Conservation (phyloP, 2,329 filamentous ascomycete genomes). For the Fusarium mexicanum region DNA sequence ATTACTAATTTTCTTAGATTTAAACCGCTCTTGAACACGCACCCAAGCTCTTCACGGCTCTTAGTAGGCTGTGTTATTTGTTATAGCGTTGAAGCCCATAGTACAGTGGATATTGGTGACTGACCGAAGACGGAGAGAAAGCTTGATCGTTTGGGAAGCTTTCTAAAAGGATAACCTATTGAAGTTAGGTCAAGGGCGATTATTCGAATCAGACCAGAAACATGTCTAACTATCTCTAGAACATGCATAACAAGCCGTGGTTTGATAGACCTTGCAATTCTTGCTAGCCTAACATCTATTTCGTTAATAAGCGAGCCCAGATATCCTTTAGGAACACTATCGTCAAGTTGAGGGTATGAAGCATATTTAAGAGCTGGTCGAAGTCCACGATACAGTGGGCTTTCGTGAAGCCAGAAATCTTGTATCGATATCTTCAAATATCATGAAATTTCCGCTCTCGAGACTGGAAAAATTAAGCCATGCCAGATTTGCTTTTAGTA, state of each 20-base stretch:
- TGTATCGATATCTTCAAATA: too few species aligned
- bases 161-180: not conserved
- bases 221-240: not conserved
- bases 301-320: not conserved
- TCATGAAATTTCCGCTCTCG: too few species aligned
- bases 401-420: too few species aligned
- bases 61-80: not conserved
- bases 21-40: too few species aligned
- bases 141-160: not conserved
- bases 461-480: too few species aligned
- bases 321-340: not conserved
- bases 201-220: not conserved
- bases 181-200: not conserved
- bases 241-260: not conserved
- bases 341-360: not conserved
- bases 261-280: not conserved
- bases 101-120: not conserved
- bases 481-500: too few species aligned
- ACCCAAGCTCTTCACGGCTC: not conserved
- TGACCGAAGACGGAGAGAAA: not conserved
- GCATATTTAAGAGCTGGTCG: not conserved
- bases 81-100: not conserved
- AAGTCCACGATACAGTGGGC: not conserved
- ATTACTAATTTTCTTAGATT: too few species aligned
- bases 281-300: not conserved